These are phyloP conservation scores for Aureobasidium sp. DNA, from an alignment of 2,329 filamentous ascomycete species.

Conservation along the genomic window DNA sequence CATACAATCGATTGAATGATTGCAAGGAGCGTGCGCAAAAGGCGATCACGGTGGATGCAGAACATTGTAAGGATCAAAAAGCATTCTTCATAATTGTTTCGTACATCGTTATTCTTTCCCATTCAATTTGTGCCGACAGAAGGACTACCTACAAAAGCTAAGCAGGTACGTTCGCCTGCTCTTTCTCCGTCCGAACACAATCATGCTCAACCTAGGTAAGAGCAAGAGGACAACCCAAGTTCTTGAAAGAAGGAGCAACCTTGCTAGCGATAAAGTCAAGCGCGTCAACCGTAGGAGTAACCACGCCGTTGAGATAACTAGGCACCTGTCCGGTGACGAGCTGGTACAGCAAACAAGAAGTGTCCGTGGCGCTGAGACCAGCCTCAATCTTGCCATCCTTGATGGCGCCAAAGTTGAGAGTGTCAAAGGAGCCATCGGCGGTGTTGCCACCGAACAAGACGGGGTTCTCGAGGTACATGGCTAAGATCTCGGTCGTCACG, in stretches of 20 bases:
- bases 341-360: conserved; percentile 38
- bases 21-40: too few relatives aligned
- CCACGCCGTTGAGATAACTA: conserved; percentile 28
- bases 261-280: conserved; percentile 27
- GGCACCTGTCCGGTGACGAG: conserved; percentile 33
- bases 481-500: conserved; percentile 33
- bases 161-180: not conserved
- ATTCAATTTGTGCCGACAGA: not conserved
- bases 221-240: conserved; percentile 32
- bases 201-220: conserved; percentile 14
- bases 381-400: conserved; percentile 30
- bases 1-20: too few relatives aligned
- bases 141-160: not conserved
- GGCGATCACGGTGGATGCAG: too few relatives aligned
- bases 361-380: conserved; percentile 21
- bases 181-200: too few relatives aligned
- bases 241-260: conserved; percentile 25
- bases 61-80: not conserved
- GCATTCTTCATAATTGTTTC: not conserved
- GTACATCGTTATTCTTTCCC: not conserved
- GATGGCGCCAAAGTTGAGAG: conserved; percentile 32
- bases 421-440: conserved; percentile 31
- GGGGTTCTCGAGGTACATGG: conserved; percentile 35
- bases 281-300: conserved; percentile 30
- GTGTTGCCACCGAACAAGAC: conserved; percentile 38